phyloP scores from a whole-genome alignment of 2,329 filamentous ascomycete genomes.

The Monosporascus ibericus region DNA sequence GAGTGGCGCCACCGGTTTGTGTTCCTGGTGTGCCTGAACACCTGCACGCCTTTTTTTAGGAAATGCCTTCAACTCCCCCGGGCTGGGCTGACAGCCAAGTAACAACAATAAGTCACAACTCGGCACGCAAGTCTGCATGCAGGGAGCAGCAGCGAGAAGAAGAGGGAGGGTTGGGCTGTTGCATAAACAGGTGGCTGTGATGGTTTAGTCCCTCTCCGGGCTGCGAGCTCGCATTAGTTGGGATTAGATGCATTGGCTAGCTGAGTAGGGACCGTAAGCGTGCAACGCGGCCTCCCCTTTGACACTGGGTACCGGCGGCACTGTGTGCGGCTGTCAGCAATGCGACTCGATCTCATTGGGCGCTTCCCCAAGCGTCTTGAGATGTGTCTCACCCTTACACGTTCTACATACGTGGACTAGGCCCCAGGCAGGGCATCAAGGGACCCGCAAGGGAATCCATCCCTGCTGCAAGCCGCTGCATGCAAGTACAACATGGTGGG shows the following conservation, averaged over 20 bases:
- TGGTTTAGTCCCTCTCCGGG: neutral
- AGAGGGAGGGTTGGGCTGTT: neutral
- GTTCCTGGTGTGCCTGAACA: neutral
- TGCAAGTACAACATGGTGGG: neutral
- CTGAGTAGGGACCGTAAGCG: neutral
- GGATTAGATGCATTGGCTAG: neutral
- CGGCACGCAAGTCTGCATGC: neutral
- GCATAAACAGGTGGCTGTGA: neutral
- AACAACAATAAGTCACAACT: neutral
- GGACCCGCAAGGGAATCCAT: neutral
- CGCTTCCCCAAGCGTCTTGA: neutral
- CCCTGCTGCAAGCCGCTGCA: neutral
- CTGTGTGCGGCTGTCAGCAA: neutral
- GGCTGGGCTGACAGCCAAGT: neutral
- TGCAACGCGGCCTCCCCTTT: neutral
- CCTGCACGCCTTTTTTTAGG: neutral
- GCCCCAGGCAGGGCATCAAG: neutral
- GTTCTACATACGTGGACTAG: neutral
- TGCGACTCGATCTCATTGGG: neutral
- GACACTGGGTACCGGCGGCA: neutral
- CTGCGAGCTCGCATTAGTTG: neutral
- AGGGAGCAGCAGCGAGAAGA: conserved; percentile 3
- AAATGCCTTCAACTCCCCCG: neutral
- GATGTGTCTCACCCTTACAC: neutral
- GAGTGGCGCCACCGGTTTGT: neutral